These are phyloP conservation scores for Aureobasidium lini DNA, from an alignment of 2,329 filamentous ascomycete genomes.

Conservation along the genomic window DNA sequence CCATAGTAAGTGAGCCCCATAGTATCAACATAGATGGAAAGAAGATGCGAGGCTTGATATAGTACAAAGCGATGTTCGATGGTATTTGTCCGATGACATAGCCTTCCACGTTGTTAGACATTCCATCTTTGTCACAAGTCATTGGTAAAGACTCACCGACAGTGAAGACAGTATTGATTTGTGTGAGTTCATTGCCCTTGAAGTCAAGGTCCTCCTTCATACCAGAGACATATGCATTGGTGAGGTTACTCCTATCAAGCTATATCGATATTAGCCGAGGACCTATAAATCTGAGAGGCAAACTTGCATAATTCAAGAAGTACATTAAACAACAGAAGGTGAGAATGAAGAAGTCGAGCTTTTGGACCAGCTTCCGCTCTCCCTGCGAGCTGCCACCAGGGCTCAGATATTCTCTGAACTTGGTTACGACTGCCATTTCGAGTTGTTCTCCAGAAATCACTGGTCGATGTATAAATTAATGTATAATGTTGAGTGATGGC, in stretches of 20 bases:
- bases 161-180: slow-evolving; percentile 27
- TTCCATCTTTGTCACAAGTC: slow-evolving; percentile 46
- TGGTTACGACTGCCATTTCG: not conserved
- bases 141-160: slow-evolving; percentile 47
- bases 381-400: slow-evolving; percentile 29
- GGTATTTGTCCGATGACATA: slow-evolving; percentile 46
- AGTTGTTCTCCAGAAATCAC: not conserved
- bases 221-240: slow-evolving; percentile 49
- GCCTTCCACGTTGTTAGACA: slow-evolving; percentile 47
- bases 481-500: not conserved
- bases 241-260: slow-evolving; percentile 46
- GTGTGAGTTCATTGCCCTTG: slow-evolving; percentile 43
- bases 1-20: slow-evolving; percentile 51
- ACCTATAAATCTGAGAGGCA: not conserved
- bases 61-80: slow-evolving; percentile 39
- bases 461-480: not conserved
- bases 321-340: slow-evolving; percentile 36
- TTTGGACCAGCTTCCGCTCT: slow-evolving; percentile 41
- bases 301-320: slow-evolving; percentile 19
- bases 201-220: slow-evolving; percentile 47
- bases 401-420: slow-evolving; percentile 24
- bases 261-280: slow-evolving; percentile 14
- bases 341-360: slow-evolving; percentile 27
- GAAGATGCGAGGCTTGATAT: slow-evolving; percentile 49
- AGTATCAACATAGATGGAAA: slow-evolving; percentile 48